Evolutionary conservation across 106 monocot species (phyloP), one percentile per base, ranked within the genome.

Genomic region (Triglochin maritima): DNA sequence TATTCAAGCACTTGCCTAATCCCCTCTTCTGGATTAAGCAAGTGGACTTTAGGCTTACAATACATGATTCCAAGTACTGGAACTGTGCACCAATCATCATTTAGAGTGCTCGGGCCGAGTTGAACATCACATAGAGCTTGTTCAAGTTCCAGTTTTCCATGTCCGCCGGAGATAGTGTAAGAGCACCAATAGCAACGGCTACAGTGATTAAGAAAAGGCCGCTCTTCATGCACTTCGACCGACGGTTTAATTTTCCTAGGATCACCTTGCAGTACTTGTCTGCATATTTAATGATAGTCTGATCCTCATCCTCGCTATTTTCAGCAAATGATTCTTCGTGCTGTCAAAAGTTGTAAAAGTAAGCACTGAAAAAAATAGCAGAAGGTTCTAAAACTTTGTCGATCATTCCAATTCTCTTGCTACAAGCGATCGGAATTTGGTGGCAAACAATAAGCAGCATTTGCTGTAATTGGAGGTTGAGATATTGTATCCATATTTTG

Each of bases 231-330:
- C 90, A 96, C 52, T 68, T 46, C 9, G 75, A 80, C 7, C 82
- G 50, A 12, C 69, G 67, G 3, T 66, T 72, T 44, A 84, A 13
- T 67, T 65, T 85, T 42, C 83, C 81, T 69, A 90, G 52, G 12
- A 96, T 79, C 41, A 66, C 67, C 76, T 90, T 90, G 78, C 85
- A 90, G 53, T 81, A 83, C 76, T 96, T 90, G 78, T 96, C 85
- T 2, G 83, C 77, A 7, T 83, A 83, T 69, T 81, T 87, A n/a
- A 96, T 69, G 5, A 67, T 64, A 16, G 79, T 72, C 45, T 72
- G 67, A 45, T 69, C 56, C 53, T 69, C 72, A 5, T 77, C 60
- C 59, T 81, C 83, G 9, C 2, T 63, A 59, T 62, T 58, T 7
- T 47, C 78, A 0, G 71, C 66, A 49, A 88, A 72, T 14, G 81